Evolutionary conservation across 1,284 basidiomycete genomes (phyloP), one percentile per base, ranked within the genome.

Genomic region (Anthracocystis panici-leucophaei): DNA sequence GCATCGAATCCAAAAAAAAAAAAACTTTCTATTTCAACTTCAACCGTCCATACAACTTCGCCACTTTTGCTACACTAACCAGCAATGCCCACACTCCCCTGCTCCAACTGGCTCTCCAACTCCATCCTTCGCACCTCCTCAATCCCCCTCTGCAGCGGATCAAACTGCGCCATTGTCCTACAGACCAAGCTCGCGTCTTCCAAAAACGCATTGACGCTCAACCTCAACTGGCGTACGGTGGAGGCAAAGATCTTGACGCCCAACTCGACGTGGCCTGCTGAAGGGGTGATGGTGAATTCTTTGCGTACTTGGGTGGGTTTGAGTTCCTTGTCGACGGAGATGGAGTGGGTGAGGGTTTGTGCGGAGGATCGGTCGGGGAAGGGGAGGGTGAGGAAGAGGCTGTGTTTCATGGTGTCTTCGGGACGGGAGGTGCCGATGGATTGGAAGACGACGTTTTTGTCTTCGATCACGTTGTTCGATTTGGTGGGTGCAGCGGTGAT

Each of bases 321-420:
- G 53, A 82, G 73, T 52, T 82, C 80, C 38, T 65, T 75, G 56
- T 82, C 80, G 42, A 82, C 78, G 27, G 52, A 25, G 49, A 82
- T 66, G 48, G 74, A 68, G 12, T 75, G 61, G 29, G 69, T 65
- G 6, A 81, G 62, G 38, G 66, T 75, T 12, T 51, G 44, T 0
- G 78, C 80, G 2, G 73, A 61, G 7, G 29, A 7, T 9, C 60
- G 60, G 50, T 64, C 57, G 20, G 76, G 76, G 61, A 77, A 81
- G 53, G 78, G 78, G 11, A 81, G 68, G 49, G 58, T 42, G 41
- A 81, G 57, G 29, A 70, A 69, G n/a, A 77, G 77, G 55, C 57
- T 61, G 67, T 80, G 65, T 72, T 9, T 64, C 57, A 57, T 76
- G 61, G 16, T 53, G 40, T 21, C 60, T 55, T 40, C 59, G 64